Evolutionary conservation across 768 basidiomycete genomes (phyloP).

Genomic region (Chlorophyllum brunneum): DNA sequence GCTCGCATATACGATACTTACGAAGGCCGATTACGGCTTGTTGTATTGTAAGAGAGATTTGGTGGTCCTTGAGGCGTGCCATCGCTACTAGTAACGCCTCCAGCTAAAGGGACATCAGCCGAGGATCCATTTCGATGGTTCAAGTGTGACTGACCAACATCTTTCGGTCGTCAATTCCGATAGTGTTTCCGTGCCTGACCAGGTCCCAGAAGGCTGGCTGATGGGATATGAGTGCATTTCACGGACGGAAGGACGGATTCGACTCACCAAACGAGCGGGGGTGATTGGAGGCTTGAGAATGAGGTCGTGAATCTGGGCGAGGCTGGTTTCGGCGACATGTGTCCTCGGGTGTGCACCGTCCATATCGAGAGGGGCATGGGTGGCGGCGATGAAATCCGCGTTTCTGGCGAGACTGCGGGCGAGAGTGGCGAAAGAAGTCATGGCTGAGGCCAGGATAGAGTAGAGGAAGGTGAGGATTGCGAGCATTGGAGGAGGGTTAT

Average conservation of each 20-base stretch:
- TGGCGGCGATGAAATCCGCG: conserved; percentile 21
- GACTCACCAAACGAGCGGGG: conserved; percentile 27
- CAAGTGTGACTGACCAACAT: conserved; percentile 42
- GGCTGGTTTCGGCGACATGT: conserved; percentile 20
- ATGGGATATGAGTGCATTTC: not conserved
- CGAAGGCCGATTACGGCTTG: conserved; percentile 49
- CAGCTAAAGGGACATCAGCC: conserved; percentile 37
- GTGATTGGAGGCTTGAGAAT: conserved; percentile 24
- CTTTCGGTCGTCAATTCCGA: conserved; percentile 55
- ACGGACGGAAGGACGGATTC: not conserved
- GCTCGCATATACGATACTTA: conserved; percentile 30
- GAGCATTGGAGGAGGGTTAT: conserved; percentile 11
- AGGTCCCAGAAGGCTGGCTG: conserved; percentile 52
- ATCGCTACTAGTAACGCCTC: conserved; percentile 59
- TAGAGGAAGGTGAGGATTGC: conserved; percentile 8
- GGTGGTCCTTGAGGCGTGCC: conserved; percentile 40
- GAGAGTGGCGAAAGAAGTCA: conserved; percentile 16
- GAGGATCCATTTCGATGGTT: not conserved
- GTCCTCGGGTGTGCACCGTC: conserved; percentile 28
- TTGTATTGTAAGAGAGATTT: conserved; percentile 38
- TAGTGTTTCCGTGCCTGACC: conserved; percentile 32
- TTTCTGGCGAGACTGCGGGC: conserved; percentile 20
- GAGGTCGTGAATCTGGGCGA: conserved; percentile 26
- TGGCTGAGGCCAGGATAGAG: conserved; percentile 15
- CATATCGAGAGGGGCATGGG: conserved; percentile 27